Evolutionary conservation across 345 rosid species (phyloP), one percentile per base, ranked within the genome.

Genomic region (Nasturtium officinale): DNA sequence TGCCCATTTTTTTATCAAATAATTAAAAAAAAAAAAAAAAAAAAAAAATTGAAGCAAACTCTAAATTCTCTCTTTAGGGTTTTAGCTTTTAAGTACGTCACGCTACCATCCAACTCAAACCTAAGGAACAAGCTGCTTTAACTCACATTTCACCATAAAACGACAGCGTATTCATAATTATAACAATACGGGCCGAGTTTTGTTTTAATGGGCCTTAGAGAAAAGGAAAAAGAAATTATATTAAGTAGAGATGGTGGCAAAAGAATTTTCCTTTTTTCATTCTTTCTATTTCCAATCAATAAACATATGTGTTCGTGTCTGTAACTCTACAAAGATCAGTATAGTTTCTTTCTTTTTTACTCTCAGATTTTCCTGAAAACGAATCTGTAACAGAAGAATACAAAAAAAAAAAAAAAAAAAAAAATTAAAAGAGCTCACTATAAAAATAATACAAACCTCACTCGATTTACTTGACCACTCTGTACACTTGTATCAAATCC

Each of bases 361-460:
- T 50, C 75, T 61, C 37, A 8, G 30, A 12, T 51, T 66, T 66
- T 74, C 45, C 45, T 66, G 61, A 48, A 46, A 38, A 74, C 61
- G 33, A 74, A 66, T 74, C 66, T 74, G 72, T 74, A 68, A 73
- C 74, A 55, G 79, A 86, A 81, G 85, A 83, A 63, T 78, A 73
- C 80, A 82, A 78, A 56, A 74, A 53, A 7, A 33, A 62, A 73
- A 5, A 9, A 65, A 79, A 85, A 80, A n/a, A n/a, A n/a, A n/a
- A n/a, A n/a, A n/a, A n/a, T n/a, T n/a, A n/a, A 72, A 61, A 56
- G 58, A 82, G 38, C 81, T 79, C 76, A 47, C 84, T 86, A 85
- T n/a, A 53, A 58, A 45, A 75, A 83, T 79, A 76, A 77, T 83
- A 85, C 90, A 88, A 81, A 82, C 83, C 87, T 80, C 96, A 83